Percentiles rank a stretch among this genome's conserved stretches.
These are phyloP conservation scores for Ceratobasidium sp. DNA, from an alignment of 1,284 basidiomycete genomes.

Conservation along the genomic window DNA sequence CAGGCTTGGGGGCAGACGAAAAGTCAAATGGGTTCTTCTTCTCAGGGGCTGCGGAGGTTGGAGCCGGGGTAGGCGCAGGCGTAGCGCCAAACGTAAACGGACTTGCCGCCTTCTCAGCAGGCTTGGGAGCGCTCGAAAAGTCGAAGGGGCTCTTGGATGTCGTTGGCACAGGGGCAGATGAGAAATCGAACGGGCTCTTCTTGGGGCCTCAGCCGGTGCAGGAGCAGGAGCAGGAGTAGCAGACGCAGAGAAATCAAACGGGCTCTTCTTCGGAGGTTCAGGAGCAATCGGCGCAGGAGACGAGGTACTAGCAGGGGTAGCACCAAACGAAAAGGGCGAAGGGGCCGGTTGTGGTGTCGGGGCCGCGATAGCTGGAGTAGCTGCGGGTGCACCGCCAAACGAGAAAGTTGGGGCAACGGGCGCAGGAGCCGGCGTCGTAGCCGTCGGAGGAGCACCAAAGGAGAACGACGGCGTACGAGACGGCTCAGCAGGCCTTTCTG, in stretches of 20 bases:
- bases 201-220: conserved; percentile 72
- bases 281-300: conserved; percentile 48
- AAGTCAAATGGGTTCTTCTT: conserved; percentile 36
- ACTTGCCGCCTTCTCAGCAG: conserved; percentile 75
- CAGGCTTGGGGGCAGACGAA: conserved; percentile 16
- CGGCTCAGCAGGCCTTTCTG: background rate
- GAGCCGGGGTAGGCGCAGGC: conserved; percentile 47
- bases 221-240: conserved; percentile 75
- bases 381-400: conserved; percentile 4
- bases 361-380: conserved; percentile 46
- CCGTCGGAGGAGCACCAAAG: conserved; percentile 42
- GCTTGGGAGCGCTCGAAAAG: conserved; percentile 19
- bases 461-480: conserved; percentile 7
- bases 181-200: conserved; percentile 96
- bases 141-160: conserved; percentile 14
- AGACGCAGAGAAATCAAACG: conserved; percentile 65
- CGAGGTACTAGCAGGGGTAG: conserved; percentile 47
- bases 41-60: conserved; percentile 24
- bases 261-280: conserved; percentile 53
- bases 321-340: conserved; percentile 3
- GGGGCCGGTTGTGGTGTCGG: conserved; percentile 47
- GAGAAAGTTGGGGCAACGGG: conserved; percentile 32
- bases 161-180: conserved; percentile 58
- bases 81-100: conserved; percentile 46
- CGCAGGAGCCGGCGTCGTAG: conserved; percentile 51